phyloP scores from a whole-genome alignment of 176 grass and related monocot genomes.

The Metroxylon sagu region DNA sequence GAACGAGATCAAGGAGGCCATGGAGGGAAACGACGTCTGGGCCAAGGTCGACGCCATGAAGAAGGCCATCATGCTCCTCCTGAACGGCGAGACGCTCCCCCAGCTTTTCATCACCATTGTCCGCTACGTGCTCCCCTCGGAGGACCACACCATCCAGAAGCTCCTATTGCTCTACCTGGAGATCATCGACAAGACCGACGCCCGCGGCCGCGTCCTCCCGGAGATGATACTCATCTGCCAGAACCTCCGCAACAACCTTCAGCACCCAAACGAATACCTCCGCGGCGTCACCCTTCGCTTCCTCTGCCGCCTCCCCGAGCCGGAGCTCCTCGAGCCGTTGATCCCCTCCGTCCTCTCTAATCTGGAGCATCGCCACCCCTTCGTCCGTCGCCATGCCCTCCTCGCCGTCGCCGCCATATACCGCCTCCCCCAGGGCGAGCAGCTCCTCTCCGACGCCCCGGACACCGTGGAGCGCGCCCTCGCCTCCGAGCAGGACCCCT shows the following conservation, averaged over 20 bases:
- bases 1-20: constrained; percentile 23
- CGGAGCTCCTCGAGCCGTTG: constrained; percentile 70
- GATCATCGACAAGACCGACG: constrained; percentile 23
- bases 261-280: constrained; percentile 82
- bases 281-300: constrained; percentile 58
- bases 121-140: constrained; percentile 15
- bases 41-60: constrained; percentile 19
- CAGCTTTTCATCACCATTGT: constrained; percentile 22
- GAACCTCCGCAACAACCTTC: constrained; percentile 81
- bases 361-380: constrained; percentile 70
- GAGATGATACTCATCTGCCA: constrained; percentile 97
- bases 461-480: constrained; percentile 44
- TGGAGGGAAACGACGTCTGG: constrained; percentile 9
- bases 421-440: constrained; percentile 47
- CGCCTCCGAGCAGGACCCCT: constrained; percentile 46
- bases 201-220: constrained; percentile 33
- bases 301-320: constrained; percentile 61
- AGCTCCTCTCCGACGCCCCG: constrained; percentile 56
- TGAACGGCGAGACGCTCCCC: constrained; percentile 14
- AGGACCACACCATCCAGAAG: constrained; percentile 22
- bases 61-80: constrained; percentile 18
- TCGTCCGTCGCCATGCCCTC: constrained; percentile 60
- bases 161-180: constrained; percentile 13
- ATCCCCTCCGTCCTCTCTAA: constrained; percentile 70
- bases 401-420: constrained; percentile 53